A percentile compares a stretch with the other conserved stretches of the same genome.
Conservation (phyloP, 805 yeast species). For the Kluyveromyces dobzhanskii region DNA sequence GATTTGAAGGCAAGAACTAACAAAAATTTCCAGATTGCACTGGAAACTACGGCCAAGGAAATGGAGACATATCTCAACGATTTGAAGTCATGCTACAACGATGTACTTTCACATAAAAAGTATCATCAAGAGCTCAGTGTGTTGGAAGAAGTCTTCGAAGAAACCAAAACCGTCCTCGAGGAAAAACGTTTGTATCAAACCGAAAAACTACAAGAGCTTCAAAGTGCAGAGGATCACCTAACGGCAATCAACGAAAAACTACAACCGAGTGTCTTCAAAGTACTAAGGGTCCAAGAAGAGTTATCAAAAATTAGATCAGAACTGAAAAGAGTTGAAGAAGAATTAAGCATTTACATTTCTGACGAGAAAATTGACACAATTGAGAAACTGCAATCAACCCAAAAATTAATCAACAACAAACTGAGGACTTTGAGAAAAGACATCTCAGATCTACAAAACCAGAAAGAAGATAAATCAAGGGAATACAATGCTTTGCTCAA, state of each 20-base stretch:
- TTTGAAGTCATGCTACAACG: slow-evolving; percentile 17
- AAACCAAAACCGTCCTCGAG: background rate
- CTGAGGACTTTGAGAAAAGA: slow-evolving; percentile 19
- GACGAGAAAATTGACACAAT: slow-evolving; percentile 19
- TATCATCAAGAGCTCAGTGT: background rate
- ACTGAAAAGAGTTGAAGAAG: slow-evolving; percentile 17
- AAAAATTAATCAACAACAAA: slow-evolving; percentile 13
- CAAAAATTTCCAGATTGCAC: slow-evolving; percentile 26
- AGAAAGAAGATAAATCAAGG: slow-evolving; percentile 17
- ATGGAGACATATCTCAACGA: slow-evolving; percentile 26
- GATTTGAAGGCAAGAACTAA: slow-evolving; percentile 27
- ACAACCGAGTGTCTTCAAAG: slow-evolving; percentile 23
- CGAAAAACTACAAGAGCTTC: slow-evolving; percentile 15
- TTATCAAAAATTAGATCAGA: slow-evolving; percentile 15
- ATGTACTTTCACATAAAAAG: slow-evolving; percentile 12
- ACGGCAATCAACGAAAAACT: background rate
- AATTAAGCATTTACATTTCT: slow-evolving; percentile 16
- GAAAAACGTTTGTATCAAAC: slow-evolving; percentile 14
- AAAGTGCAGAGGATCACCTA: slow-evolving; percentile 16
- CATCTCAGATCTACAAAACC: slow-evolving; percentile 17
- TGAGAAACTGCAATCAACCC: slow-evolving; percentile 21
- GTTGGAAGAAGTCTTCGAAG: slow-evolving; percentile 8
- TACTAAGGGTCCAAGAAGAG: slow-evolving; percentile 22
- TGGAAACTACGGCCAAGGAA: slow-evolving; percentile 28
- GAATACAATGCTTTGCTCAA: slow-evolving; percentile 15